These are phyloP conservation scores for Trichophyton benhamiae DNA, from an alignment of 2,329 filamentous ascomycete genomes.

Conservation along the genomic window DNA sequence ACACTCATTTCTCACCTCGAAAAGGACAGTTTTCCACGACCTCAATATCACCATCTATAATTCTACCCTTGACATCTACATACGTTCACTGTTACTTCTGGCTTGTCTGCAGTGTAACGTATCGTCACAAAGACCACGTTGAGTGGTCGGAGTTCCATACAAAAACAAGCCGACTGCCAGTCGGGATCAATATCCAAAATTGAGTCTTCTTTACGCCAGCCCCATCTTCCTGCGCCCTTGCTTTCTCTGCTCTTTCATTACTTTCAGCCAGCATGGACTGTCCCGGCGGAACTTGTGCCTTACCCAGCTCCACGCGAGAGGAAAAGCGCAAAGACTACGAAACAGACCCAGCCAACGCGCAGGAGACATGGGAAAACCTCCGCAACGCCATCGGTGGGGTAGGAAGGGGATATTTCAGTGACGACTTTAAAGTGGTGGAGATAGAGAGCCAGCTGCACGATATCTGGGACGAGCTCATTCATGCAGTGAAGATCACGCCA, in stretches of 20 bases:
- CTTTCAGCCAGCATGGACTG: background rate
- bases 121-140: background rate
- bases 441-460: background rate
- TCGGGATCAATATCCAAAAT: background rate
- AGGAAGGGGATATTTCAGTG: background rate
- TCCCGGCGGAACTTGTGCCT: background rate
- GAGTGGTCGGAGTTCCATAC: background rate
- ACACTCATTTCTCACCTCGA: no score
- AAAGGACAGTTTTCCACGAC: no score
- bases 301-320: background rate
- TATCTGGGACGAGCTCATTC: background rate
- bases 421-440: background rate
- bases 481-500: background rate
- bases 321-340: background rate
- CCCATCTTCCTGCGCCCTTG: background rate
- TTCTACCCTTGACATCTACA: no score
- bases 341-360: background rate
- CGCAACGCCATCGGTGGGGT: background rate
- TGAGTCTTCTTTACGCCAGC: background rate
- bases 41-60: no score
- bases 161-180: background rate
- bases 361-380: conserved; percentile 1
- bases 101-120: background rate
- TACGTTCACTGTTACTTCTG: no score
- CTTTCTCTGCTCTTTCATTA: background rate